Base-by-base conservation (phyloP, 768 basidiomycete genomes). In the Suillus fuscotomentosus region DNA sequence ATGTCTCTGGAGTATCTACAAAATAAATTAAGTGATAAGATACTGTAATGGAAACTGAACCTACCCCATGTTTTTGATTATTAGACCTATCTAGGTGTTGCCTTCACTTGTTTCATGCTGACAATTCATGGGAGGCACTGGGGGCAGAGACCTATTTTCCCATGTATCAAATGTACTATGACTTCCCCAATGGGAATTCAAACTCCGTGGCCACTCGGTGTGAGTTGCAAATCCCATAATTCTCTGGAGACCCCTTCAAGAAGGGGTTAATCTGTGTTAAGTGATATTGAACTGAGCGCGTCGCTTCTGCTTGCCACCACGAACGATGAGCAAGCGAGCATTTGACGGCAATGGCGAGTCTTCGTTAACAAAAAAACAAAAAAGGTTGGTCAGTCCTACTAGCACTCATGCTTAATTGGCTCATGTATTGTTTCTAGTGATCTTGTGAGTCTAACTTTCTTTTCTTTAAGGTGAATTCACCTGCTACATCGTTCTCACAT, bases 401-500 rank as follows among this genome's bases (percentile, higher is more conserved):
- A 22, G 5, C 60, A 9, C 60, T 65, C 15, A 65, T 69, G 55
- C 62, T 45, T 45, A 50, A 53, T 15, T 1, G 9, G 24, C 56
- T 66, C 70, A 60, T 53, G 67, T 68, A 64, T 63, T 65, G 15
- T 59, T 70, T 76, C 54, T 73, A 91, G 89, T 71, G 88, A 89
- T 79, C 66, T 76, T 71, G 91, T 92, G 86, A 92, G 90, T 89
- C 73, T 73, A 69, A 67, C 73, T 76, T 75, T 71, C 67, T 70
- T 73, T 74, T 72, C 70, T 63, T 69, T 67, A 91, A 92, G 91
- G 91, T 92, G 88, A 92, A 90, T 92, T 78, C 70, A 71, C 76
- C 75, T 74, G 76, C 73, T 79, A 75, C 77, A 79, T 81, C 78
- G 43, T 78, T 85, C 86, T 87, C 75, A 88, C 86, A 76, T 79